Conservation (phyloP, 2,329 filamentous ascomycete genomes). For the Aspergillus proliferans region DNA sequence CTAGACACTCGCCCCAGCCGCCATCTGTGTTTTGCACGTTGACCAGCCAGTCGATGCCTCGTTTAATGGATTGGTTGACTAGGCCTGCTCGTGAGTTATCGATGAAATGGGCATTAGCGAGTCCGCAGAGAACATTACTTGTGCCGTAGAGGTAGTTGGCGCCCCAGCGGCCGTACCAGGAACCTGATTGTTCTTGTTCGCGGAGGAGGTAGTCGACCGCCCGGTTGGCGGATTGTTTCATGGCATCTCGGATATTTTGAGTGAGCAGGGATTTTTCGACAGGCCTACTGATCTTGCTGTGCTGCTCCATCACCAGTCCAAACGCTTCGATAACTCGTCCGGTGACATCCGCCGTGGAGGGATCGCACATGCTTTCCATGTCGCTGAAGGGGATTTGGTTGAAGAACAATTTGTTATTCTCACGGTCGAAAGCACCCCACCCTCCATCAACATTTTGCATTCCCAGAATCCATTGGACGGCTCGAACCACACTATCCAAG, state of each 20-base stretch:
- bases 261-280: not conserved
- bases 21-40: slow-evolving; percentile 23
- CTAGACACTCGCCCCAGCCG: slow-evolving; percentile 26
- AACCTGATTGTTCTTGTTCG: slow-evolving; percentile 20
- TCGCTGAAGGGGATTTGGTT: slow-evolving; percentile 35
- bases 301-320: slow-evolving; percentile 15
- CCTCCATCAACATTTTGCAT: slow-evolving; percentile 36
- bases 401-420: slow-evolving; percentile 28
- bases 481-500: slow-evolving; percentile 6
- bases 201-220: slow-evolving; percentile 19
- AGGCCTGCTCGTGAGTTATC: not conserved
- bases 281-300: not conserved
- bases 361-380: slow-evolving; percentile 30
- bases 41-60: slow-evolving; percentile 17
- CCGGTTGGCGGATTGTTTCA: slow-evolving; percentile 7
- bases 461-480: slow-evolving; percentile 24
- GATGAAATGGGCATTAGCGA: slow-evolving; percentile 14
- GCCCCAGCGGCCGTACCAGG: slow-evolving; percentile 31
- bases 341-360: slow-evolving; percentile 28
- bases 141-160: slow-evolving; percentile 33
- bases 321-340: slow-evolving; percentile 27
- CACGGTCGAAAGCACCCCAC: slow-evolving; percentile 31
- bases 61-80: not conserved
- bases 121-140: slow-evolving; percentile 24
- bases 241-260: not conserved